Evolutionary conservation across 2,329 filamentous ascomycete species (phyloP), one percentile per base, ranked within the genome.

Genomic region (Colletotrichum sp.): DNA sequence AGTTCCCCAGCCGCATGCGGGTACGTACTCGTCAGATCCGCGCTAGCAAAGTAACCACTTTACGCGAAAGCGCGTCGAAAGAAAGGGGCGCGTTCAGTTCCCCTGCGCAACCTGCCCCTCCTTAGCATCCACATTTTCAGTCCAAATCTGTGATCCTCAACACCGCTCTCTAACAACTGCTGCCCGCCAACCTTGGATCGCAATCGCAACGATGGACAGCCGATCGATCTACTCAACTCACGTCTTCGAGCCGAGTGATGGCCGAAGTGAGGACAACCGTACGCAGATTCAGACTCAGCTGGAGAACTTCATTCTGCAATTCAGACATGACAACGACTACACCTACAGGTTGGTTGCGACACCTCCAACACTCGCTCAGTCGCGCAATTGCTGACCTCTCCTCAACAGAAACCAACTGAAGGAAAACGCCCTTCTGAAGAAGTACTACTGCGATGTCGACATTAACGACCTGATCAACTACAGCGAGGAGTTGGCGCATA

Each of bases 381-480:
- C 14, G 34, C 8, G 48, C 24, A 16, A 24, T 67, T 14, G 64
- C 78, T 81, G 26, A 81, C 34, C 5, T 18, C n/a, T 12, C 21
- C 14, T 52, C 7, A 14, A 5, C 80, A 97, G 97, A 90, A 96
- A 98, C 81, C 97, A 98, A 86, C 91, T 99, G 74, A 92, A 95
- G 80, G 96, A 98, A 83, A 99, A 99, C 87, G 96, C 97, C 9
- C 90, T 98, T 2, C 89, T 98, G 56, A 97, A 98, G 83, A 96
- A 96, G 80, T 98, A 96, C 87, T 98, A 94, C 85, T 98, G 97
- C 87, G 96, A 99, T 84, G 92, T 99, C 82, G 96, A 99, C 83
- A 95, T 99, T 80, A 95, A 94, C 77, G 96, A 99, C 83, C 88
- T 99, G 74, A 98, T 98, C 84, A 97, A 94, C 76, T 98, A 96